These are phyloP conservation scores for Candida vaughaniae DNA, from an alignment of 805 yeast species.

Conservation along the genomic window DNA sequence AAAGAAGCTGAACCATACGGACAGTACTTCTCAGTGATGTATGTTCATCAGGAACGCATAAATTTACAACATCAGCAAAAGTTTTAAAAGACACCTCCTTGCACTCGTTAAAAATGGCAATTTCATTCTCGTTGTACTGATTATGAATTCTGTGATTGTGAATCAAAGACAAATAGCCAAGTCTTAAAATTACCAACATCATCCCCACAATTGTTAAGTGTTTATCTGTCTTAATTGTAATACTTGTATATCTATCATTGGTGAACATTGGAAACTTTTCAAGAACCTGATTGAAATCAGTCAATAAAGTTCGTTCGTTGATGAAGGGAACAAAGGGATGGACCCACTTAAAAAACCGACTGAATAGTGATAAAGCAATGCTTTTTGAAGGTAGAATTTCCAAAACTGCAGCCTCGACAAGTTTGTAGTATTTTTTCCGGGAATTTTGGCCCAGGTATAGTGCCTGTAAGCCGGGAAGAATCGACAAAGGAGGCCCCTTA, in stretches of 20 bases:
- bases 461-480: slow-evolving; percentile 23
- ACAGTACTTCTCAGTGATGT: slow-evolving; percentile 31
- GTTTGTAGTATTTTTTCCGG: slow-evolving; percentile 23
- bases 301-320: slow-evolving; percentile 26
- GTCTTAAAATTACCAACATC: slow-evolving; percentile 26
- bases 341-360: slow-evolving; percentile 38
- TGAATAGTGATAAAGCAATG: slow-evolving; percentile 24
- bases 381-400: slow-evolving; percentile 30
- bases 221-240: slow-evolving; percentile 28
- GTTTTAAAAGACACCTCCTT: slow-evolving; percentile 25
- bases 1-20: slow-evolving; percentile 34
- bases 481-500: slow-evolving; percentile 3
- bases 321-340: slow-evolving; percentile 38
- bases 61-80: slow-evolving; percentile 28
- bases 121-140: slow-evolving; percentile 27
- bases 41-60: slow-evolving; percentile 34
- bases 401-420: slow-evolving; percentile 28
- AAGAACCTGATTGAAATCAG: slow-evolving; percentile 26
- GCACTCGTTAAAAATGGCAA: slow-evolving; percentile 28
- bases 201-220: slow-evolving; percentile 31
- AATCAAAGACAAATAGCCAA: slow-evolving; percentile 40
- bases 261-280: slow-evolving; percentile 20
- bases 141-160: slow-evolving; percentile 31
- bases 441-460: slow-evolving; percentile 19
- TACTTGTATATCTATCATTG: slow-evolving; percentile 17